A percentile compares a stretch with the other conserved stretches of the same genome.
These are phyloP conservation scores for Claviceps sp. DNA, from an alignment of 2,329 filamentous ascomycete genomes.

Conservation along the genomic window DNA sequence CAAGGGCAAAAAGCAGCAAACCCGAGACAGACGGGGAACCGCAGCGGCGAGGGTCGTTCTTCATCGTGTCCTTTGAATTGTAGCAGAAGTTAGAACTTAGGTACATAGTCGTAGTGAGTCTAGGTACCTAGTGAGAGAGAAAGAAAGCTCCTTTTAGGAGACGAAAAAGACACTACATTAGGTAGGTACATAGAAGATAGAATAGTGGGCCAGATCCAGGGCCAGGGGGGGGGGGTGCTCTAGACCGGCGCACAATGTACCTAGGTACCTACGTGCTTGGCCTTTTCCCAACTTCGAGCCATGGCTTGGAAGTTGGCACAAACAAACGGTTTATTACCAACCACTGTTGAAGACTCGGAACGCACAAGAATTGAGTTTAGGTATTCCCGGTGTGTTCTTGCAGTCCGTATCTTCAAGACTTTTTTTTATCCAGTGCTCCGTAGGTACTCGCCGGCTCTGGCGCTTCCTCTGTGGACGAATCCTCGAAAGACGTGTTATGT, in stretches of 20 bases:
- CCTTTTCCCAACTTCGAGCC: not conserved
- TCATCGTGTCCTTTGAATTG: too few relatives aligned
- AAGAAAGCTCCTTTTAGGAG: not conserved
- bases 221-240: not conserved
- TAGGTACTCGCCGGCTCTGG: not conserved
- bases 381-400: not conserved
- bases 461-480: not conserved
- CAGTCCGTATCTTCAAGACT: not conserved
- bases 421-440: not conserved
- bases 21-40: too few relatives aligned
- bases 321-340: not conserved
- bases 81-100: too few relatives aligned
- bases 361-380: not conserved
- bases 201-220: not conserved
- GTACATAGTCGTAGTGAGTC: too few relatives aligned
- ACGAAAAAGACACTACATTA: not conserved
- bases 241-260: not conserved
- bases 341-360: not conserved
- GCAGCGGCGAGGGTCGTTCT: too few relatives aligned
- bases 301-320: not conserved
- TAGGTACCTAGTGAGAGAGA: not conserved
- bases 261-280: not conserved
- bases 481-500: not conserved
- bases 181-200: too few relatives aligned
- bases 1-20: too few relatives aligned